Percentiles rank a stretch among this genome's conserved stretches.
phyloP scores from a whole-genome alignment of 2,329 filamentous ascomycete genomes.

The Fusarium albidum region DNA sequence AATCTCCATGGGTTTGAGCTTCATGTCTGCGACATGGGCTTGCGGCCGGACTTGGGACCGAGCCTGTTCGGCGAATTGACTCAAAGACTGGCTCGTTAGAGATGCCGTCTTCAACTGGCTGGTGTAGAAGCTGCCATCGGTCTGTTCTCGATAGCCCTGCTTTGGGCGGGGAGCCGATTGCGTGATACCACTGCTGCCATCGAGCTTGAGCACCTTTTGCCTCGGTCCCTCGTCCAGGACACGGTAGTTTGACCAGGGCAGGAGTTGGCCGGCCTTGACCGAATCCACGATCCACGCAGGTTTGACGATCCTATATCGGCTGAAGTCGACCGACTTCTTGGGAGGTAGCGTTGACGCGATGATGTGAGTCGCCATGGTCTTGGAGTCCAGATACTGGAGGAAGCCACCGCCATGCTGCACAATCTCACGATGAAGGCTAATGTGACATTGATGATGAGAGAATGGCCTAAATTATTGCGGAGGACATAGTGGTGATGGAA shows the following conservation, averaged over 20 bases:
- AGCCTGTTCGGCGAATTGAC: conserved; percentile 40
- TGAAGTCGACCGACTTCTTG: conserved; percentile 91
- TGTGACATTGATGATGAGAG: conserved; percentile 28
- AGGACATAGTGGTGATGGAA: background rate
- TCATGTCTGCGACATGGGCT: background rate
- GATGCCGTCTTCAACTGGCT: conserved; percentile 66
- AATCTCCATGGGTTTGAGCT: background rate
- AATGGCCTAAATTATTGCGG: too few species aligned
- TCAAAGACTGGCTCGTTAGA: conserved; percentile 40
- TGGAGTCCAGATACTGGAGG: conserved; percentile 92
- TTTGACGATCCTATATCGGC: conserved; percentile 88
- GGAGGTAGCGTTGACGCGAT: conserved; percentile 90
- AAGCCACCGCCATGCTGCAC: conserved; percentile 95
- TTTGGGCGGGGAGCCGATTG: conserved; percentile 66
- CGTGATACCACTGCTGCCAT: conserved; percentile 70
- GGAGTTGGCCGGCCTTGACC: conserved; percentile 77
- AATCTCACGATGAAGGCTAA: conserved; percentile 78
- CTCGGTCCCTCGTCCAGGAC: conserved; percentile 84
- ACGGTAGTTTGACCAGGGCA: conserved; percentile 87
- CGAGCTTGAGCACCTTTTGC: conserved; percentile 77
- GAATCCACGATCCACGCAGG: conserved; percentile 95
- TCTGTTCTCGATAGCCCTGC: conserved; percentile 81
- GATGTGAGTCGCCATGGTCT: conserved; percentile 95
- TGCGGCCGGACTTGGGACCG: conserved; percentile 30
- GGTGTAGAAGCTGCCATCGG: conserved; percentile 83